Base-by-base conservation (phyloP, 805 yeast species). In the Tetrapisispora nanseiensis region DNA sequence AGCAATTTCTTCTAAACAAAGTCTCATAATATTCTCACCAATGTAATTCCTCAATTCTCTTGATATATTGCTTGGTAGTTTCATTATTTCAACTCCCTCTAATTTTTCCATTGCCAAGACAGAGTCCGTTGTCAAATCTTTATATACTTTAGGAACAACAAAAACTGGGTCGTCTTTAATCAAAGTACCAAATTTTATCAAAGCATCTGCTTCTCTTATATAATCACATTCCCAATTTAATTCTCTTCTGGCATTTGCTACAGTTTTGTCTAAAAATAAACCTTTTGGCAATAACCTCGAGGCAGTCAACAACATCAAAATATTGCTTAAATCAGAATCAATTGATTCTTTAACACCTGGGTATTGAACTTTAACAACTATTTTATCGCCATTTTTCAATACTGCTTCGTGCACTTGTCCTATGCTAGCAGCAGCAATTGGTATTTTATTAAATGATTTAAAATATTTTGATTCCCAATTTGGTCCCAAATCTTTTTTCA, bases 141-240 rank as follows among this genome's bases (percentile, higher is more conserved):
- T 81, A 57, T 73, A 78, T 13, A 92, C 95, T 45, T 74, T 72
- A 2, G 98, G 98, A 13, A 90, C 95, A 6, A 57, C 73, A 54
- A 86, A 86, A 1, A 69, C 81, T 0, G 78, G 73, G 51, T 74
- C 77, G 49, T 75, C 76, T 37, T 68, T 66, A 33, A 84, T 56
- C 48, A 86, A 66, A 41, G 76, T 76, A 23, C 75, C 65, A 65
- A 86, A 90, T 49, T 80, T 71, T 33, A 75, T 76, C 50, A 89
- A 66, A 53, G 80, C 81, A 45, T 73, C 74, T 1, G 96, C 95
- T 62, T 92, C 98, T 50, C 97, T 76, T 21, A 80, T 63, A 58
- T 92, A 92, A 64, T 92, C 97, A 65, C 97, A 90, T 65, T 92
- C 98, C 97, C 97, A 90, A 52, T 86, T 87, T 51, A 92, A 70